phyloP scores from a whole-genome alignment of 2,329 filamentous ascomycete genomes.

The Curvularia eragrostidis region DNA sequence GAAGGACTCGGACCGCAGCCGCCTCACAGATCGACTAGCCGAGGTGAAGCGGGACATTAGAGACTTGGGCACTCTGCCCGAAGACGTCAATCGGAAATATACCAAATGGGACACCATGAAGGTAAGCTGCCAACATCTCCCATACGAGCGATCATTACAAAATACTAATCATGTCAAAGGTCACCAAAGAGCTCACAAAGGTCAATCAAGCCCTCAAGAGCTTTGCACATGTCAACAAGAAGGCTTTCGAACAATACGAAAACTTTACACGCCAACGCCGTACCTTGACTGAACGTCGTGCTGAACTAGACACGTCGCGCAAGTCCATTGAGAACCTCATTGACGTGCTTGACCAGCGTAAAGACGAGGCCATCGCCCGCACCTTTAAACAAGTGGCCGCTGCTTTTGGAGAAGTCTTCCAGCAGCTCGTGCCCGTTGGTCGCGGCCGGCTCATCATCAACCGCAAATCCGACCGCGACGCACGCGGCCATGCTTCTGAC shows the following conservation, averaged over 20 bases:
- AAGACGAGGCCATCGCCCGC: conserved; percentile 96
- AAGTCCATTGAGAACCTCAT: conserved; percentile 91
- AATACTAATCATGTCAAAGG: conserved; percentile 27
- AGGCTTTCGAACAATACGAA: conserved; percentile 98
- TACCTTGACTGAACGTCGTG: conserved; percentile 79
- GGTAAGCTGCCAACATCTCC: conserved; percentile 53
- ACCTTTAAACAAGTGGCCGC: conserved; percentile 98
- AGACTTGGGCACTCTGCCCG: conserved; percentile 88
- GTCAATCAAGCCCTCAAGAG: conserved; percentile 94
- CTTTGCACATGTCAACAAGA: conserved; percentile 98
- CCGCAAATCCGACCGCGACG: conserved; percentile 79
- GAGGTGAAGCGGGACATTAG: conserved; percentile 90
- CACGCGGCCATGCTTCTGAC: conserved; percentile 56
- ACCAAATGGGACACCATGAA: conserved; percentile 79
- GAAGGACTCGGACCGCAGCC: conserved; percentile 85
- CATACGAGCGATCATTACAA: neutral
- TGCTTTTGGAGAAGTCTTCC: conserved; percentile 92
- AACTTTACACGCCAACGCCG: conserved; percentile 94
- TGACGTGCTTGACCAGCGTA: conserved; percentile 88
- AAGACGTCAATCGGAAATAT: conserved; percentile 93
- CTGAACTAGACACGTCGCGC: conserved; percentile 86
- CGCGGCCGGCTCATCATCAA: conserved; percentile 93
- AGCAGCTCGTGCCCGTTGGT: conserved; percentile 91
- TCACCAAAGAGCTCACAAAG: conserved; percentile 73
- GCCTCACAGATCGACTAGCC: conserved; percentile 75